A percentile compares a stretch with the other conserved stretches of the same genome.
phyloP scores from a whole-genome alignment of 2,329 filamentous ascomycete species.

The Ceratocystis destructans region DNA sequence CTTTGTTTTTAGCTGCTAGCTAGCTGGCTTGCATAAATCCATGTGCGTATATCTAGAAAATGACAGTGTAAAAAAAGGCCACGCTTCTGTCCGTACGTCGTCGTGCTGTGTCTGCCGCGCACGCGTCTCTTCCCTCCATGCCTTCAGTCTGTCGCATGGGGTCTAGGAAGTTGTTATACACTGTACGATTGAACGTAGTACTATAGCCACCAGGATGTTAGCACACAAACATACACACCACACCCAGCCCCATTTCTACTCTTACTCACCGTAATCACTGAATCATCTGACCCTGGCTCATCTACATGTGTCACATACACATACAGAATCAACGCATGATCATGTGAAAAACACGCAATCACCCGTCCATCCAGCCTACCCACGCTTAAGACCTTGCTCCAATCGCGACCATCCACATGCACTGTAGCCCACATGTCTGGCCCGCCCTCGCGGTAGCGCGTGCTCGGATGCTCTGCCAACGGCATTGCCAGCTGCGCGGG shows the following conservation, averaged over 20 bases:
- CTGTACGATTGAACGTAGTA: conserved; percentile 35
- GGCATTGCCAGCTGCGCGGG: conserved; percentile 58
- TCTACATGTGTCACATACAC: conserved; percentile 65
- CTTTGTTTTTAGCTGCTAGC: no score
- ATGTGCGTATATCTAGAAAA: no score
- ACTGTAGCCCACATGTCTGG: conserved; percentile 81
- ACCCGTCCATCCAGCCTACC: conserved; percentile 79
- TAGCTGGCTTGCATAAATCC: no score
- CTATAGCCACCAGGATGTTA: conserved; percentile 21
- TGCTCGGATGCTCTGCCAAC: conserved; percentile 68
- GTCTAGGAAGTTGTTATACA: not conserved
- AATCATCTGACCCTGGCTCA: conserved; percentile 50
- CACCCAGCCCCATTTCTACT: not conserved
- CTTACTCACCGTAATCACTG: conserved; percentile 57
- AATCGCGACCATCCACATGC: conserved; percentile 82
- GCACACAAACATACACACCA: not conserved
- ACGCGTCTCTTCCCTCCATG: no score
- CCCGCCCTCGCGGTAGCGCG: conserved; percentile 59
- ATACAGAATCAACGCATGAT: conserved; percentile 68
- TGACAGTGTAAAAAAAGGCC: no score
- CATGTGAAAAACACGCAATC: conserved; percentile 78
- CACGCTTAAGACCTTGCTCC: conserved; percentile 87
- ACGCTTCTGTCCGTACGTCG: no score
- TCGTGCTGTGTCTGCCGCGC: no score
- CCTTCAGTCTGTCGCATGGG: not conserved